Conservation (phyloP, 1,284 basidiomycete species). For the Puccinia triticina region DNA sequence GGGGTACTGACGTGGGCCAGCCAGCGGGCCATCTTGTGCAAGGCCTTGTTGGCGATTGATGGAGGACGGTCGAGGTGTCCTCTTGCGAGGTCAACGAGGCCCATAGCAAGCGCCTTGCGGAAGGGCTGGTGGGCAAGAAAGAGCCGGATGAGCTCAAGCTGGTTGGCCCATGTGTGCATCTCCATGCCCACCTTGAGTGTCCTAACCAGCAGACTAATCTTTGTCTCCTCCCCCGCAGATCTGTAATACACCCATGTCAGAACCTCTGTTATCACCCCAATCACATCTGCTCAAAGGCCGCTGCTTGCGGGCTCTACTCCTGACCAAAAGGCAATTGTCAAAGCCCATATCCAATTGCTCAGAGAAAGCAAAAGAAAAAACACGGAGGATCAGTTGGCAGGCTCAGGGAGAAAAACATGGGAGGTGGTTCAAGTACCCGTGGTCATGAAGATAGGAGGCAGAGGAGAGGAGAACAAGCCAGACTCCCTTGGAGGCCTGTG, state of each 20-base stretch:
- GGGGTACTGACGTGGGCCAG: slow-evolving; percentile 3
- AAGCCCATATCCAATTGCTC: not conserved
- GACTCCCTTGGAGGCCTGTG: not conserved
- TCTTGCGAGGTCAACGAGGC: slow-evolving; percentile 3
- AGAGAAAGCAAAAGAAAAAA: not conserved
- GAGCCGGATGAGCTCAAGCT: slow-evolving; percentile 18
- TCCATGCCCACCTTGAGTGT: slow-evolving; percentile 5
- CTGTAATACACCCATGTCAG: not conserved
- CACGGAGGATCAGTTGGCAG: not conserved
- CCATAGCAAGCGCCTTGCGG: not conserved
- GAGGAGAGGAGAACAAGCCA: slow-evolving; percentile 7
- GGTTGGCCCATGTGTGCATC: slow-evolving; percentile 1
- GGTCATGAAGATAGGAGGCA: slow-evolving; percentile 3
- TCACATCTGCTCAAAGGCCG: not conserved
- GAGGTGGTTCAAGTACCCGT: not conserved
- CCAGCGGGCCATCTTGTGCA: slow-evolving; percentile 17
- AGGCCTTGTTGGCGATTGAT: not conserved
- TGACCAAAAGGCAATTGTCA: slow-evolving; percentile 8
- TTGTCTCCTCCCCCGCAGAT: not conserved
- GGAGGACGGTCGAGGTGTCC: not conserved
- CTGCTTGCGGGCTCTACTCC: slow-evolving; percentile 1
- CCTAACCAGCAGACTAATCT: slow-evolving; percentile 8
- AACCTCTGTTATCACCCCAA: not conserved
- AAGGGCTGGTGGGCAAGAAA: slow-evolving; percentile 2
- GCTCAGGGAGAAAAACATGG: not conserved